phyloP scores from a whole-genome alignment of 2,329 filamentous ascomycete genomes.

The Sporothrix luriei region DNA sequence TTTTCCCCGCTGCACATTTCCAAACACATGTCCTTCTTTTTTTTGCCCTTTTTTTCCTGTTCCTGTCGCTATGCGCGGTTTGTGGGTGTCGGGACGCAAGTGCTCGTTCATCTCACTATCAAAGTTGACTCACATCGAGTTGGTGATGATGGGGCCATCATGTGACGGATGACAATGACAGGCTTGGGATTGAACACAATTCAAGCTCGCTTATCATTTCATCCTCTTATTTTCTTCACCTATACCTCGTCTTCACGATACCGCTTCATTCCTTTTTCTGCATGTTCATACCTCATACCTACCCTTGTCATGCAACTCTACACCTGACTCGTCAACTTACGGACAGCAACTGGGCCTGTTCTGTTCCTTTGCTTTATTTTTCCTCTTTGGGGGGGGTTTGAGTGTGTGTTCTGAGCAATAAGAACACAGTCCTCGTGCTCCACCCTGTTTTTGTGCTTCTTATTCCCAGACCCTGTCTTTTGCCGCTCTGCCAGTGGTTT shows the following conservation, averaged over 20 bases:
- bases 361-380: not conserved
- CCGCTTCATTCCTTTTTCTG: not conserved
- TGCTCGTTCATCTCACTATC: not conserved
- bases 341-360: not conserved
- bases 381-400: too few species aligned
- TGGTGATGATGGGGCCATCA: not conserved
- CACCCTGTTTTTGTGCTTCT: not conserved
- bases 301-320: not conserved
- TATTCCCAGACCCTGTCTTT: not conserved
- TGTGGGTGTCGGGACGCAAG: not conserved
- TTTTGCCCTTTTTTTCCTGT: not conserved
- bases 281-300: not conserved
- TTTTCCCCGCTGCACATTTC: not conserved
- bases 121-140: slow-evolving; percentile 8
- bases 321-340: slow-evolving; percentile 12
- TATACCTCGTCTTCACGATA: not conserved
- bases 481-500: not conserved
- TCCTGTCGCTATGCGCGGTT: not conserved
- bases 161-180: not conserved
- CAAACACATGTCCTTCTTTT: not conserved
- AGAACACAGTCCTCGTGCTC: slow-evolving; percentile 11
- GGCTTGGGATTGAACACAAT: not conserved
- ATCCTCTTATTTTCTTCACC: not conserved
- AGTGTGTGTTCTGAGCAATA: not conserved
- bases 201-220: not conserved